Base-by-base conservation (phyloP, 176 grass and related monocot genomes). In the Oryza meyeriana region DNA sequence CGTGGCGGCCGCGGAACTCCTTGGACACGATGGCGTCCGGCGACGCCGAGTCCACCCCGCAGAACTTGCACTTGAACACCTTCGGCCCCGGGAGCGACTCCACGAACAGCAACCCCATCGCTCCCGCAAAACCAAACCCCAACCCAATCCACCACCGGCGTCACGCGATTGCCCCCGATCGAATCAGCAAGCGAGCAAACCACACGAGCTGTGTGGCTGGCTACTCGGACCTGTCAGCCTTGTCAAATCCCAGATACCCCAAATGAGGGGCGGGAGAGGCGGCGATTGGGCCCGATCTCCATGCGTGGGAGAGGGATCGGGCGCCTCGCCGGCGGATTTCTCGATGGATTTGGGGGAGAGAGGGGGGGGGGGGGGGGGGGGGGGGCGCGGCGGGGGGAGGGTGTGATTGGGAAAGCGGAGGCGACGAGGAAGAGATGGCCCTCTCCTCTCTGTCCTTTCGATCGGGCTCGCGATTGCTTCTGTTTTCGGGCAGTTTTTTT, bases 11-110 rank as follows among this genome's bases (percentile, higher is more conserved):
- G 44, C 75, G 83, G 83, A 97, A 97, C 1, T 90, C 89, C 85
- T 97, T 97, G 72, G 94, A 97, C 31, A 94, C 22, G 69, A 97
- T 88, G 71, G 83, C 89, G 42, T 94, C 92, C 22, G 47, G 87
- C 58, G 94, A 94, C 39, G 94, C 94, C 29, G 90, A 92, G 84
- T 92, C 89, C 74, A 97, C 94, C 85, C 78, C 77, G 94, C 94
- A 97, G 84, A 69, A 31, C 68, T 79, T 71, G 83, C 92, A 94
- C 88, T 74, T 90, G 91, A 94, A 97, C 75, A 97, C 88, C 90
- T 89, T 94, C 33, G 89, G 80, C 11, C 89, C 94, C 24, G 92
- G 87, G 25, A 97, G 76, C 50, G 83, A 90, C 84, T 94, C 79
- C 72, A 97, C 28, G 70, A 97, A 97, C 66, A 97, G 79, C 80